Evolutionary conservation across 139 green algal species (phyloP), one percentile per base, ranked within the genome.

Genomic region (Gonium pectorale): DNA sequence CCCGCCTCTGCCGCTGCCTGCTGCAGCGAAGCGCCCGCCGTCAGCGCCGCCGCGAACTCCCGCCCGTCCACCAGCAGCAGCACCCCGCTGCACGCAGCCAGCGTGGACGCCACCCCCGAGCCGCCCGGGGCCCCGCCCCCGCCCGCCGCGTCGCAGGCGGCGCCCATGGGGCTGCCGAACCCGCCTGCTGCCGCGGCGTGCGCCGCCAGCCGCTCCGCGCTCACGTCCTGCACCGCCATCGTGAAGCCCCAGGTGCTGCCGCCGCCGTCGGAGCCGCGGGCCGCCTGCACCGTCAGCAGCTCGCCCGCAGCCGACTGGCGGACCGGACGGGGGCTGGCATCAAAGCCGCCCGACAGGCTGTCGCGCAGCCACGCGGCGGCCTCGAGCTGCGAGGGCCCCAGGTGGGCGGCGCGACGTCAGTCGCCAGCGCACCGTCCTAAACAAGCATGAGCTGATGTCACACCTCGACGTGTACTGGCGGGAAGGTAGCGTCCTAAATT

Each of bases 51-150:
- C 62, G 73, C 77, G 22, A 74, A n/a, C 43, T 29, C 44, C 43
- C 77, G 41, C 17, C 77, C 77, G 54, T 83, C 77, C 19, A 73
- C 77, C 62, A 83, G 17, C 77, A 83, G 5, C 60, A 83, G 13
- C 31, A 83, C 5, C 0, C 74, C 74, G 38, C 77, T 46, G 11
- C 52, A 38, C 22, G 72, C 70, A n/a, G 46, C 70, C 46, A 46
- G 3, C n/a, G 44, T 33, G 5, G 49, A 21, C 9, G 52, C 35
- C 51, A 67, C 35, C 33, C 17, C 31, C 37, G 51, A 15, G 35
- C 52, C 72, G 1, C 24, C 35, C 52, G 33, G 13, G 5, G 31
- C 46, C 4, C 19, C 68, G 15, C 33, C 63, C n/a, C n/a, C n/a
- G n/a, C n/a, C 63, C 33, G 33, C 33, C 33, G 33, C 33, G 63